Base-by-base conservation (phyloP, 75 land plant species). In the Larix kaempferi region DNA sequence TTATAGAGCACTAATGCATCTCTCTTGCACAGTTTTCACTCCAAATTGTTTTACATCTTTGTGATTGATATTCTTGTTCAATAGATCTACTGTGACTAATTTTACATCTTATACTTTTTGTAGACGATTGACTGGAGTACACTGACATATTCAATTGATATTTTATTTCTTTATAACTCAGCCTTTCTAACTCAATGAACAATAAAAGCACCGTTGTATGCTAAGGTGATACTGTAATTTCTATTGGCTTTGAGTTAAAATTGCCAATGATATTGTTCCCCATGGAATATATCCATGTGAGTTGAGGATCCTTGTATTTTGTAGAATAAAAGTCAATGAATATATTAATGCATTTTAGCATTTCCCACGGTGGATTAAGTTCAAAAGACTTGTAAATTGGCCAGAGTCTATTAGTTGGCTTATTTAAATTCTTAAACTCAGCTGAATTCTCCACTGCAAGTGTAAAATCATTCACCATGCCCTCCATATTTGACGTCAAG, bases 131-230 rank as follows among this genome's bases (percentile, higher is more conserved):
- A n/a, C n/a, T n/a, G n/a, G n/a, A n/a, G n/a, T n/a, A n/a, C n/a
- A n/a, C n/a, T n/a, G n/a, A n/a, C n/a, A n/a, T 77, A 44, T 84
- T 84, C 78, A 86, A 71, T 58, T 83, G 87, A 0, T 23, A 62
- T 80, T 81, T 86, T 78, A 86, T 78, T 12, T 83, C 83, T 29
- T 80, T 74, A 57, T 84, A 86, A 80, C 83, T 83, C 65, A 86
- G 67, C 80, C 72, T 86, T 33, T 86, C 83, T 44, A 80, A 71
- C 8, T 1, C 80, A 82, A 93, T 95, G 74, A 95, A 95, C 57
- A 95, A 80, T 49, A 95, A 86, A 75, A 95, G 81, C 11, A 88
- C 91, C 52, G 92, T 79, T 37, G 98, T 96, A 92, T 95, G 83
- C 78, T 89, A 93, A 16, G 96, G 90, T 23, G 90, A 86, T n/a